phyloP scores from a whole-genome alignment of 2,329 filamentous ascomycete genomes.

The Pezicula carpinea region DNA sequence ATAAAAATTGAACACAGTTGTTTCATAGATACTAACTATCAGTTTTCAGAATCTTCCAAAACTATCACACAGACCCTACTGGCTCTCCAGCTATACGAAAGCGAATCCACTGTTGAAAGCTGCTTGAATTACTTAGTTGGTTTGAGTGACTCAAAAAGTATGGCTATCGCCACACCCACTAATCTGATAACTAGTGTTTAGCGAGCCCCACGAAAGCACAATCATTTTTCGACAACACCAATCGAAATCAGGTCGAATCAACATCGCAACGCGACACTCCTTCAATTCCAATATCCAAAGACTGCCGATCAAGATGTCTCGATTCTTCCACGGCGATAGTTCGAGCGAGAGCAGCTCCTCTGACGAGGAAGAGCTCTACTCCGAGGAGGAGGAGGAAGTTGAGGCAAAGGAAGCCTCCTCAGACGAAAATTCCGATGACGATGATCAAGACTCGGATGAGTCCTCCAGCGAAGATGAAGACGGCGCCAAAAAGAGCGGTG shows the following conservation, averaged over 20 bases:
- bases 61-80: too few relatives aligned
- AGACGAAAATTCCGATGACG: slow-evolving; percentile 40
- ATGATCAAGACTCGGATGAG: slow-evolving; percentile 49
- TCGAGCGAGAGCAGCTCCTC: slow-evolving; percentile 89
- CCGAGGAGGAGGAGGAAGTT: slow-evolving; percentile 61
- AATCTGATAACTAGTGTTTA: too few relatives aligned
- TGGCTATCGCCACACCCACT: too few relatives aligned
- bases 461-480: slow-evolving; percentile 62
- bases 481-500: slow-evolving; percentile 62
- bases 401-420: slow-evolving; percentile 41
- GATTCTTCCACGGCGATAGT: slow-evolving; percentile 97
- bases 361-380: slow-evolving; percentile 94
- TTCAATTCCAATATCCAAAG: slow-evolving; percentile 7
- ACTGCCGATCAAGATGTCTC: slow-evolving; percentile 65
- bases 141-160: too few relatives aligned
- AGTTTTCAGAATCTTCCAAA: too few relatives aligned
- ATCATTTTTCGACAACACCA: slow-evolving; percentile 1
- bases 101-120: too few relatives aligned
- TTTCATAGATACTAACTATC: too few relatives aligned
- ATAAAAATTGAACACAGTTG: too few relatives aligned
- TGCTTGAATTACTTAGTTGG: too few relatives aligned
- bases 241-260: background rate
- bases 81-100: too few relatives aligned
- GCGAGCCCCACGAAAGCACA: background rate
- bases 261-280: slow-evolving; percentile 5